Evolutionary conservation across 352 stramenopile genomes (phyloP).

Genomic region (Thraustochytrium striatum): DNA sequence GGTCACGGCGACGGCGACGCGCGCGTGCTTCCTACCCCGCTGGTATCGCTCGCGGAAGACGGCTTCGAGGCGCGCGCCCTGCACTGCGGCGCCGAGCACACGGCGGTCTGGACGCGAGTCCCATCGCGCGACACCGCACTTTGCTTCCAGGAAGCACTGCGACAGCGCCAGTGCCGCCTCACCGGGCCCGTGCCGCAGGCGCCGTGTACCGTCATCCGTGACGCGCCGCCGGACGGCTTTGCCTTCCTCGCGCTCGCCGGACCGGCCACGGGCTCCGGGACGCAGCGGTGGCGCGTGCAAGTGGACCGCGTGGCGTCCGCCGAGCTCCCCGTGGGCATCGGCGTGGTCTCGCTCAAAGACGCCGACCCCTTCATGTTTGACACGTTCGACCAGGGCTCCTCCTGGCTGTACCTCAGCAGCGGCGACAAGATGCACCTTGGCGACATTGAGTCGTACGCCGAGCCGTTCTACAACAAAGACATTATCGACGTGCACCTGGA

Average conservation of each 20-base stretch:
- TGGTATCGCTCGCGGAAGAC: background rate
- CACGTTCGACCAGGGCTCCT: conserved; percentile 22
- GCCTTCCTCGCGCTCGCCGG: conserved; percentile 22
- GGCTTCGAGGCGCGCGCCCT: background rate
- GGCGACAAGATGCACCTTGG: conserved; percentile 14
- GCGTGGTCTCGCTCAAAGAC: background rate
- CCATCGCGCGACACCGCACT: background rate
- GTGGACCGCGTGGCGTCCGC: conserved; percentile 6
- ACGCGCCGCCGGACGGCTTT: conserved; percentile 20
- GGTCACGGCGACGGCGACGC: conserved; percentile 36
- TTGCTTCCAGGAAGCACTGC: conserved; percentile 34
- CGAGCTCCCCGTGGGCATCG: conserved; percentile 6
- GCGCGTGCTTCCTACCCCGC: background rate
- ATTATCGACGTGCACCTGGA: conserved; percentile 74
- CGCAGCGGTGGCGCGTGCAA: background rate
- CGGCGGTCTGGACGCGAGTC: background rate
- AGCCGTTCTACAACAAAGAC: conserved; percentile 83
- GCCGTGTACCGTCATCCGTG: background rate
- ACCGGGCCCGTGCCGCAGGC: background rate
- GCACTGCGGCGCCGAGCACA: background rate
- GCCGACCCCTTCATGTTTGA: conserved; percentile 43
- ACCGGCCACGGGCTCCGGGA: conserved; percentile 11
- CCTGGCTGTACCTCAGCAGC: conserved; percentile 26
- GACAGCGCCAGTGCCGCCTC: conserved; percentile 20
- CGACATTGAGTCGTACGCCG: conserved; percentile 74